Percentiles rank a stretch among this genome's conserved stretches.
Evolutionary conservation across 2,329 filamentous ascomycete species (phyloP).

Genomic region (Cercospora nicotianae): DNA sequence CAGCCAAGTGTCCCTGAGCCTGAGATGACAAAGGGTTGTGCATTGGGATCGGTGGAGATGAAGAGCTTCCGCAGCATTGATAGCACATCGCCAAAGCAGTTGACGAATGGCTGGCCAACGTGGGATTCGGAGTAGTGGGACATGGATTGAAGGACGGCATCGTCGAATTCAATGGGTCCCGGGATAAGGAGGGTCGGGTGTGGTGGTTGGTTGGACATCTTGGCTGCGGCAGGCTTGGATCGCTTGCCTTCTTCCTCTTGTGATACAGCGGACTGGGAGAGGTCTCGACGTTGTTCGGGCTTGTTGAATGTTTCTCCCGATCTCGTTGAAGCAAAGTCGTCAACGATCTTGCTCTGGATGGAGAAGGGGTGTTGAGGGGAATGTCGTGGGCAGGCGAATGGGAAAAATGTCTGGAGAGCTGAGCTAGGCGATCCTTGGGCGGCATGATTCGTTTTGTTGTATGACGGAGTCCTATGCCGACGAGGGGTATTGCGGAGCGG

Average conservation of each 20-base stretch:
- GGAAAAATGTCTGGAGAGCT: conserved; percentile 63
- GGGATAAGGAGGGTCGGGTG: conserved; percentile 86
- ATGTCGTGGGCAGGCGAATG: conserved; percentile 53
- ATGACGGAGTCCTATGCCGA: conserved; percentile 3
- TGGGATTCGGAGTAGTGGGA: conserved; percentile 95
- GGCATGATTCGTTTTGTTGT: conserved; percentile 29
- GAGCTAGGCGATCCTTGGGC: conserved; percentile 46
- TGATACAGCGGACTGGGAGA: conserved; percentile 29
- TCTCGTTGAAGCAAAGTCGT: conserved; percentile 15
- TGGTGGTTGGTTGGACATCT: conserved; percentile 59
- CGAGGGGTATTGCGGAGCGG: conserved; percentile 17
- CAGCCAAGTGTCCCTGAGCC: conserved; percentile 95
- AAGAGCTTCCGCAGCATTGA: conserved; percentile 89
- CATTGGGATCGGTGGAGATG: conserved; percentile 76
- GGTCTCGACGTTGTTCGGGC: conserved; percentile 30
- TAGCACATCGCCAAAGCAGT: conserved; percentile 85
- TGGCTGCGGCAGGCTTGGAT: conserved; percentile 35
- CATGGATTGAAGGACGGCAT: conserved; percentile 94
- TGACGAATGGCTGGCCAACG: conserved; percentile 84
- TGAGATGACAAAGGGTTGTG: conserved; percentile 90
- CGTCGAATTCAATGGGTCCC: conserved; percentile 96
- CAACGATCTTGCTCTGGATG: conserved; percentile 52
- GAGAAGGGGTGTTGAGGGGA: conserved; percentile 64
- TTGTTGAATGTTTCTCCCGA: conserved; percentile 27
- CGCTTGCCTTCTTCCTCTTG: conserved; percentile 33